A percentile compares a stretch with the other conserved stretches of the same genome.
phyloP scores from a whole-genome alignment of 148 eudicot genomes.

The Vaccinium macrocarpon region DNA sequence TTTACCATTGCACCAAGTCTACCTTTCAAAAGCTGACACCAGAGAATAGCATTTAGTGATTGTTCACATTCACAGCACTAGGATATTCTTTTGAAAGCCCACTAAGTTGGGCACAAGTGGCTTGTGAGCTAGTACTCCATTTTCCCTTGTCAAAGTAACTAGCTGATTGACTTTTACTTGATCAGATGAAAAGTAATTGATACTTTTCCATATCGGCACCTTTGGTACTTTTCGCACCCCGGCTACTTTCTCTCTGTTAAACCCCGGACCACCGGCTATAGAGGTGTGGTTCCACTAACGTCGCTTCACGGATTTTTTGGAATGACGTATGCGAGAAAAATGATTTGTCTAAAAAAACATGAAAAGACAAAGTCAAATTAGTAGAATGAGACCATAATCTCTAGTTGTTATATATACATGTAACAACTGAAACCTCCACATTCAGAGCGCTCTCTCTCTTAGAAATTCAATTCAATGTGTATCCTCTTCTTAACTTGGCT shows the following conservation, averaged over 20 bases:
- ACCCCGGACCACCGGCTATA: conserved; percentile 12
- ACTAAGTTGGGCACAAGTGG: background rate
- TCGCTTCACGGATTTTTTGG: too few species aligned
- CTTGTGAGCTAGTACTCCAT: background rate
- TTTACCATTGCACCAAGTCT: too few species aligned
- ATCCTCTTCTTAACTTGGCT: background rate
- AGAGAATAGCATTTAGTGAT: background rate
- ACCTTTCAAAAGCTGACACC: background rate
- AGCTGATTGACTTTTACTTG: background rate
- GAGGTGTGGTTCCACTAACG: too few species aligned
- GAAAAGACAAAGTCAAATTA: too few species aligned
- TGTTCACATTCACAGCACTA: conserved; percentile 1
- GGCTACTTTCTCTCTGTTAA: conserved; percentile 1
- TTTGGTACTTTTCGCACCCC: background rate
- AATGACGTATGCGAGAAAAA: too few species aligned
- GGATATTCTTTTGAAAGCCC: background rate
- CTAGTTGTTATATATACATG: background rate
- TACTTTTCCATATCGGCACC: conserved; percentile 8
- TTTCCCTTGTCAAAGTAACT: background rate
- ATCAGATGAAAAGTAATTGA: conserved; percentile 16
- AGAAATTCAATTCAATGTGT: background rate
- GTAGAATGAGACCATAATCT: background rate
- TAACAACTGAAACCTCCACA: background rate
- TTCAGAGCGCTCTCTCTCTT: background rate
- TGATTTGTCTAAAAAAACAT: too few species aligned